phyloP scores from a whole-genome alignment of 2,329 filamentous ascomycete genomes.

The Cercospora sp. region DNA sequence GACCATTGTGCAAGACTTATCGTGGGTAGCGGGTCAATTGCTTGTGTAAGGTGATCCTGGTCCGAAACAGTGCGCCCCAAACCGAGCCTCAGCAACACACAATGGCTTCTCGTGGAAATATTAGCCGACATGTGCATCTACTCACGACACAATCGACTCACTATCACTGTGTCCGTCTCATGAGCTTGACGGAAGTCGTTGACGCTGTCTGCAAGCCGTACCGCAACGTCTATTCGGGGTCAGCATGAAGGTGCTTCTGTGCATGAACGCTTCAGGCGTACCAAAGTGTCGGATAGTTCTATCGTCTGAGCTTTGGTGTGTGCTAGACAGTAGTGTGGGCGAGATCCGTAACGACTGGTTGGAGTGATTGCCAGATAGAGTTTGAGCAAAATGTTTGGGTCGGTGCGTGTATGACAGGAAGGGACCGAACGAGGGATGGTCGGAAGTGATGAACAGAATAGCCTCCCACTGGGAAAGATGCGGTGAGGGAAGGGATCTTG shows the following conservation, averaged over 20 bases:
- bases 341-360: conserved; percentile 18
- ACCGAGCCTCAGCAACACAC: background rate
- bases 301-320: background rate
- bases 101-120: background rate
- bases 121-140: background rate
- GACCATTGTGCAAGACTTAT: background rate
- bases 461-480: background rate
- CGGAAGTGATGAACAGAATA: background rate
- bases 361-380: conserved; percentile 2
- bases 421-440: conserved; percentile 1
- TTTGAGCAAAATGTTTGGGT: conserved; percentile 4
- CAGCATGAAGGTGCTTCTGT: conserved; percentile 9
- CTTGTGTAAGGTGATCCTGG: background rate
- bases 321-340: conserved; percentile 12
- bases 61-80: background rate
- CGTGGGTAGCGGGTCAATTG: background rate
- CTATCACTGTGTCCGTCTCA: background rate
- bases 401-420: conserved; percentile 9
- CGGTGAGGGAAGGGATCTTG: conserved; percentile 12
- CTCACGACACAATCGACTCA: background rate
- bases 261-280: conserved; percentile 16
- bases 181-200: background rate
- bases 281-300: conserved; percentile 6
- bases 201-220: background rate
- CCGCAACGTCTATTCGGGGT: background rate